Base-by-base conservation (phyloP, 2,329 filamentous ascomycete genomes). In the Arachnopeziza araneosa region DNA sequence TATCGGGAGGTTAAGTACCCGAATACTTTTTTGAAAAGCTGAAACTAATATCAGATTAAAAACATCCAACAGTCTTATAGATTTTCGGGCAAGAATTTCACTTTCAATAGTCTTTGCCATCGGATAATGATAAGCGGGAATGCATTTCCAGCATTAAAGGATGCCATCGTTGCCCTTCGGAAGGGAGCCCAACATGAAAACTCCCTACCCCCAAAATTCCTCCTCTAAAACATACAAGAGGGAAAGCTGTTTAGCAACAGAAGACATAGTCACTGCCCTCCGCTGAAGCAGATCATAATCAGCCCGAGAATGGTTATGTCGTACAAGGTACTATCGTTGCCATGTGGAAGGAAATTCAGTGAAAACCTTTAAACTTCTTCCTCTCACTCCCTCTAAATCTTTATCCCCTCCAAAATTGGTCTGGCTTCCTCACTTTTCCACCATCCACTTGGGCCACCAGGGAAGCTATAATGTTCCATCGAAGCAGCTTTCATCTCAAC, bases 401-500 rank as follows among this genome's bases (percentile, higher is more conserved):
- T 73, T n/a, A 64, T 62, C 9, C 71, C 71, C 55, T 71, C 68
- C 50, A 73, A 63, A 56, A 73, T 73, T 22, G 69, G 67, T 57
- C 64, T 71, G 19, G 71, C 71, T 56, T 71, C 70, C n/a, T 91
- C 88, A 54, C 82, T 88, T 76, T 78, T 86, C 92, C 92, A 96
- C 90, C 91, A 96, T 71, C 90, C 87, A 3, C 87, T 88, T 63
- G 87, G 81, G 70, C 87, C 83, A 8, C 91, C 91, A 1, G 91
- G 92, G 73, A 85, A 96, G 55, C 83, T 81, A 72, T 82, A 96
- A 67, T 75, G 76, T 65, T 92, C 89, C 91, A 96, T 95, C 73
- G 90, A 95, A 66, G 87, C 89, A 2, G 85, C 76, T 83, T 90
- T 93, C 91, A 96, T 96, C 83, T 96, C 91, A 1, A 96, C 92